A percentile compares a stretch with the other conserved stretches of the same genome.
These are phyloP conservation scores for Diplodia sapinea DNA, from an alignment of 2,329 filamentous ascomycete genomes.

Conservation along the genomic window DNA sequence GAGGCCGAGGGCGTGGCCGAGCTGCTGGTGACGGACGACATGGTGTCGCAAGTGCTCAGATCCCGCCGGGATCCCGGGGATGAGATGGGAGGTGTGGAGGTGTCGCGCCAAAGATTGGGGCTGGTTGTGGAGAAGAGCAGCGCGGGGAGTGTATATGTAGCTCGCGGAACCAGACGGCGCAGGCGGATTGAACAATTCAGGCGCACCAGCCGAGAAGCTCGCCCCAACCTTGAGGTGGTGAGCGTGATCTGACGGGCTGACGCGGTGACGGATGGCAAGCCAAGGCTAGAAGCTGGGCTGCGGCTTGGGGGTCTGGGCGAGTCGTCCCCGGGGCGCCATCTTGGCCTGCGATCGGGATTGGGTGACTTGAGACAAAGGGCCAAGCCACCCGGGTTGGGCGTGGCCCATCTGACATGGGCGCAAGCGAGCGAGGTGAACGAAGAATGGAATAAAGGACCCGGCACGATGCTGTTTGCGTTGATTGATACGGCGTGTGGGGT, in stretches of 20 bases:
- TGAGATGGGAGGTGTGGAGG: not conserved
- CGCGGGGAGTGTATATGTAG: constrained; percentile 6
- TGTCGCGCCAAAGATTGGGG: not conserved
- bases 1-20: constrained; percentile 27
- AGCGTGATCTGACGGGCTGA: constrained; percentile 27
- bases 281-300: constrained; percentile 17
- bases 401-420: constrained; percentile 19
- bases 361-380: constrained; percentile 26
- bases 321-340: not conserved
- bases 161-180: too few relatives aligned
- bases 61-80: not conserved
- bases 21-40: constrained; percentile 28
- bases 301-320: constrained; percentile 17
- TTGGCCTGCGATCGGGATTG: constrained; percentile 8
- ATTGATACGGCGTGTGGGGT: not conserved
- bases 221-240: not conserved
- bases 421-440: not conserved
- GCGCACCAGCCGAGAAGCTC: constrained; percentile 13
- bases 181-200: not conserved
- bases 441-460: constrained; percentile 7
- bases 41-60: constrained; percentile 8
- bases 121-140: not conserved
- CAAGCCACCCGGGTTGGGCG: constrained; percentile 18
- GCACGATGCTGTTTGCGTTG: constrained; percentile 11
- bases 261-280: constrained; percentile 23